A percentile compares a stretch with the other conserved stretches of the same genome.
phyloP scores from a whole-genome alignment of 257 asterid species.

The Coffea canephora region DNA sequence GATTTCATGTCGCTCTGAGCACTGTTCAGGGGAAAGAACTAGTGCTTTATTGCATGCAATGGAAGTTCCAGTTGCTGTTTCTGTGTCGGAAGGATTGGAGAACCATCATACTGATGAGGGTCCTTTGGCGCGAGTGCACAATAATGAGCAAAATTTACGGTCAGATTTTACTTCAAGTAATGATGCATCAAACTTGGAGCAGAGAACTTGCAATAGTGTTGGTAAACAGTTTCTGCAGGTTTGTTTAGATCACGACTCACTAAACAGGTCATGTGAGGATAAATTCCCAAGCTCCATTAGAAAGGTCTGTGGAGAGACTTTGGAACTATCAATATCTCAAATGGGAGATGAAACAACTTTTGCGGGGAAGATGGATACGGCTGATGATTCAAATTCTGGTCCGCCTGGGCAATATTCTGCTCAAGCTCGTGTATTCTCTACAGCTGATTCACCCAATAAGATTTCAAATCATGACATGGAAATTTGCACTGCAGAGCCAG shows the following conservation, averaged over 20 bases:
- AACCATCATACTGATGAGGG: constrained; percentile 14
- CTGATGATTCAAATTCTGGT: constrained; percentile 34
- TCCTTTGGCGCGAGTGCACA: neutral
- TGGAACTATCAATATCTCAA: constrained; percentile 26
- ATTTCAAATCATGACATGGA: constrained; percentile 29
- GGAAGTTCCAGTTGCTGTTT: neutral
- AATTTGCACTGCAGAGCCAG: constrained; percentile 36
- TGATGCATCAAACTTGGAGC: constrained; percentile 7
- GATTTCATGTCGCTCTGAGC: constrained; percentile 9
- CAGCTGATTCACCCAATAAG: constrained; percentile 21
- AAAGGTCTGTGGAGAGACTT: constrained; percentile 14
- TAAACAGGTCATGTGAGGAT: constrained; percentile 19
- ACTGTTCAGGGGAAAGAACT: neutral
- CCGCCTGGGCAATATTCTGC: constrained; percentile 24
- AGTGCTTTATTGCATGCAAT: neutral
- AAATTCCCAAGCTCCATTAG: constrained; percentile 10
- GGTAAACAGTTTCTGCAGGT: constrained; percentile 13
- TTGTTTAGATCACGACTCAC: constrained; percentile 12
- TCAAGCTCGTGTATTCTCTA: constrained; percentile 26
- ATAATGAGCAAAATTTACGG: constrained; percentile 18
- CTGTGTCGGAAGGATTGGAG: constrained; percentile 12
- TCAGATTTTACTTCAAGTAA: constrained; percentile 11
- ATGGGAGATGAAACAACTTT: constrained; percentile 20
- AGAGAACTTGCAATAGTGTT: constrained; percentile 14
- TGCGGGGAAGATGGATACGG: constrained; percentile 21